Evolutionary conservation across 2,329 filamentous ascomycete genomes (phyloP), one percentile per base, ranked within the genome.

Genomic region (Decorospora gaudefroyi): DNA sequence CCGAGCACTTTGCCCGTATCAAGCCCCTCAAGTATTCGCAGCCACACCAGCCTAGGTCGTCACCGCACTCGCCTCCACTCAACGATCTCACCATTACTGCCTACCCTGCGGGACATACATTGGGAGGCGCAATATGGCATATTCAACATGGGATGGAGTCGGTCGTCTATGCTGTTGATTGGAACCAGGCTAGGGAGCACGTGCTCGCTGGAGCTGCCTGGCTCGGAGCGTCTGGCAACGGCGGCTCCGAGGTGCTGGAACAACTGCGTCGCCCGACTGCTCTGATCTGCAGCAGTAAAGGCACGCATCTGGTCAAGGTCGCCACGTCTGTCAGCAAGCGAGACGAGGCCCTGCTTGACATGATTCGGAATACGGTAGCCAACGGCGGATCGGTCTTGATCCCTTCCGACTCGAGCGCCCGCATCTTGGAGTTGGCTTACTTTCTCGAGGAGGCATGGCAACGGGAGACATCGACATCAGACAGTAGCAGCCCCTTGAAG

Each of bases 61-160:
- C 90, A 4, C 86, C 90, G 1, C 95, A 90, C 65, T 95, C 90
- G 2, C 90, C 91, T 3, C 87, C 92, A 1, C 77, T 96, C 11
- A 91, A 93, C 57, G 91, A 91, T 4, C 81, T 99, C 12, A 96
- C 90, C 2, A 88, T 99, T 55, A 99, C 93, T 1, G 93, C 93
- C 0, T 97, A 97, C 74, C 95, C 95, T 72, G 90, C 93, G 6
- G 93, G 93, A 53, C 92, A 96, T 67, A 96, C 92, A 0, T 81
- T 97, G 0, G 93, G 93, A 69, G 93, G 93, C 42, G 97, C 93
- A 16, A 96, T 99, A 75, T 99, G 93, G 93, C 92, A 97, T 64
- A 91, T 99, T 54, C 92, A 97, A 63, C 90, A 97, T 74, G 90
- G 91, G 0, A 80, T 96, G 65, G 93, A 99, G 69, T 96, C 91